Percentiles rank a stretch among this genome's conserved stretches.
These are phyloP conservation scores for Periconia digitata DNA, from an alignment of 2,329 filamentous ascomycete species.

Conservation along the genomic window DNA sequence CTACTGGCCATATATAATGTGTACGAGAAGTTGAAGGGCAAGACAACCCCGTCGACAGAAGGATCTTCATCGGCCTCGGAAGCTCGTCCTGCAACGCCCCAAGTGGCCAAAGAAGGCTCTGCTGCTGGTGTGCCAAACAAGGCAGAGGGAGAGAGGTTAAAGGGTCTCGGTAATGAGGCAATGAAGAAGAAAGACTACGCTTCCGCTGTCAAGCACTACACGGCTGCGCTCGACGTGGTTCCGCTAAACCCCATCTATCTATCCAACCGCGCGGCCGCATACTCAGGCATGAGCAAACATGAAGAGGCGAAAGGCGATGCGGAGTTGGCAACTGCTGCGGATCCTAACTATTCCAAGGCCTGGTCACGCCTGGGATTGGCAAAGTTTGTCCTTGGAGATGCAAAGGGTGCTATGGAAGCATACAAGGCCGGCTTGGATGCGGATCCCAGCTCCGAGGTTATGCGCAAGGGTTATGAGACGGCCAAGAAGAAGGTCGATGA, in stretches of 20 bases:
- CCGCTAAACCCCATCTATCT: conserved; percentile 94
- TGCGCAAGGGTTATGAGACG: conserved; percentile 96
- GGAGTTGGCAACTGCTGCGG: conserved; percentile 82
- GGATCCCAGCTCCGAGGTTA: conserved; percentile 92
- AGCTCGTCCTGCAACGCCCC: conserved; percentile 44
- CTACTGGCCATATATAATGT: conserved; percentile 90
- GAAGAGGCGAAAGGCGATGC: conserved; percentile 82
- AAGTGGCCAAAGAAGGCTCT: conserved; percentile 33
- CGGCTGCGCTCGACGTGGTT: conserved; percentile 76
- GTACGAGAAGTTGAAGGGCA: conserved; percentile 89
- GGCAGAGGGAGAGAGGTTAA: conserved; percentile 82
- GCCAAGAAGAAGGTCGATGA: conserved; percentile 86
- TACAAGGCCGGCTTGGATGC: conserved; percentile 91
- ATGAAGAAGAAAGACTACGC: conserved; percentile 94
- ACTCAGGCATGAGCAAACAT: conserved; percentile 83
- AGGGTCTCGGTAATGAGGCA: conserved; percentile 87
- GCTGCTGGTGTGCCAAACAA: conserved; percentile 58
- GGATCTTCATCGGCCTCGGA: conserved; percentile 45
- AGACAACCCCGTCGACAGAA: conserved; percentile 53
- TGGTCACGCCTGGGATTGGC: conserved; percentile 94
- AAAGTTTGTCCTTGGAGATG: conserved; percentile 86
- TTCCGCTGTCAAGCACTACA: conserved; percentile 81
- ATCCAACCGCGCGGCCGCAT: conserved; percentile 93
- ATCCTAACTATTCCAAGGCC: conserved; percentile 94
- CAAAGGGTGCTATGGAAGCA: conserved; percentile 89